phyloP scores from a whole-genome alignment of 495 filamentous ascomycete genomes.

The Parachaetomium inaequale region DNA sequence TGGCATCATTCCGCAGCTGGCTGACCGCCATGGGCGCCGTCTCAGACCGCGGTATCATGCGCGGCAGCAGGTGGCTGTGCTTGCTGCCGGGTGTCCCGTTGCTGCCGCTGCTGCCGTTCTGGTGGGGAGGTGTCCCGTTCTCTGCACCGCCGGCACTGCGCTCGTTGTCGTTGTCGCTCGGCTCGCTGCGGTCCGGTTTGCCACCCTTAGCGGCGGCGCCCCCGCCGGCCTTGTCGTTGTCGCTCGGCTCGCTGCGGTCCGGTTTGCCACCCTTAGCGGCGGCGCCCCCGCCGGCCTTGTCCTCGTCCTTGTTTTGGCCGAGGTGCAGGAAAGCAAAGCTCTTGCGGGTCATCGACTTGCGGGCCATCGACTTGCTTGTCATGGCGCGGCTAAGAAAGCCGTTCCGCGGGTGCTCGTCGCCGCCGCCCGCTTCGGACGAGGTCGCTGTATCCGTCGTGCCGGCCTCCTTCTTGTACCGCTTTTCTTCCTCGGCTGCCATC shows the following conservation, averaged over 20 bases:
- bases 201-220: constrained; percentile 2
- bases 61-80: constrained; percentile 6
- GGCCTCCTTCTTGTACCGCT: constrained; percentile 34
- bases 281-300: constrained; percentile 29
- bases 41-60: constrained; percentile 13
- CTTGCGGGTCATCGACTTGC: constrained; percentile 48
- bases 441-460: not conserved
- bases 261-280: constrained; percentile 1
- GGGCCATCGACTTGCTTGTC: constrained; percentile 43
- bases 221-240: constrained; percentile 18
- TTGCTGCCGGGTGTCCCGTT: not conserved
- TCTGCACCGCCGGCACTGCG: constrained; percentile 9
- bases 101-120: not conserved
- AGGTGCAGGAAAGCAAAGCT: constrained; percentile 47
- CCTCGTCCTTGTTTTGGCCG: constrained; percentile 30
- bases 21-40: constrained; percentile 5
- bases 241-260: constrained; percentile 20
- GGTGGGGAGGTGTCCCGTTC: not conserved
- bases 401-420: not conserved
- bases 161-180: constrained; percentile 21
- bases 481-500: constrained; percentile 40
- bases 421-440: not conserved
- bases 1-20: constrained; percentile 1
- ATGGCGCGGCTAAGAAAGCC: constrained; percentile 40
- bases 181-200: constrained; percentile 17